Conservation (phyloP, 768 basidiomycete species). For the Grammothele lineata region DNA sequence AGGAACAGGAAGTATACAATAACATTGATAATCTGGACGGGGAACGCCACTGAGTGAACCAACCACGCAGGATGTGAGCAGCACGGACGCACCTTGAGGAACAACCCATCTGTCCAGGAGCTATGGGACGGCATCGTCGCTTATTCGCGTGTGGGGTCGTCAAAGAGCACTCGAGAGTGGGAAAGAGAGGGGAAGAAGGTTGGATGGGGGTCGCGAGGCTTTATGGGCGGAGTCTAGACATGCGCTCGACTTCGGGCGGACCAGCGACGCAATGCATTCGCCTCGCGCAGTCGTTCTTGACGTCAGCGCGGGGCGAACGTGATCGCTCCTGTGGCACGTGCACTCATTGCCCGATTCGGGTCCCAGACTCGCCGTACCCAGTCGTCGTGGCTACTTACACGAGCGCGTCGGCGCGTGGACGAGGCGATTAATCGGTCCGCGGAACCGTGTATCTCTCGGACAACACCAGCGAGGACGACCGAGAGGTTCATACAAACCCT, state of each 20-base stretch:
- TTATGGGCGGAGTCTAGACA: conserved; percentile 2
- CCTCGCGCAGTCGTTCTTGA: conserved; percentile 4
- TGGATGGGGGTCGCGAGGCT: conserved; percentile 6
- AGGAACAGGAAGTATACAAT: conserved; percentile 81
- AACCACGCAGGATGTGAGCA: background rate
- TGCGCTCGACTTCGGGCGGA: too few relatives aligned
- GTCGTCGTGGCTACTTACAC: too few relatives aligned
- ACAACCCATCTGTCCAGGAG: conserved; percentile 74
- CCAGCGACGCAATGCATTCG: conserved; percentile 4
- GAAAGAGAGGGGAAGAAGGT: background rate
- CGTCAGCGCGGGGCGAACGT: conserved; percentile 9
- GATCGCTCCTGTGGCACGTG: conserved; percentile 1
- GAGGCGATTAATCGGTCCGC: too few relatives aligned
- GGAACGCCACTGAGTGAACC: too few relatives aligned
- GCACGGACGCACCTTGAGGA: conserved; percentile 60
- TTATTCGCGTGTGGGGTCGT: background rate
- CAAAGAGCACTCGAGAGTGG: background rate
- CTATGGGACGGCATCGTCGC: conserved; percentile 31
- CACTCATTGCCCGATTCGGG: background rate
- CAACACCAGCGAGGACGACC: too few relatives aligned
- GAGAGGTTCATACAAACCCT: too few relatives aligned
- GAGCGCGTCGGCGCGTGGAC: too few relatives aligned
- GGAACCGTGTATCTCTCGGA: too few relatives aligned
- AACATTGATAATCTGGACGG: conserved; percentile 64
- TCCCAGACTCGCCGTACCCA: too few relatives aligned